These are phyloP conservation scores for Rhodotorula babjevae DNA, from an alignment of 768 basidiomycete species.

Conservation along the genomic window DNA sequence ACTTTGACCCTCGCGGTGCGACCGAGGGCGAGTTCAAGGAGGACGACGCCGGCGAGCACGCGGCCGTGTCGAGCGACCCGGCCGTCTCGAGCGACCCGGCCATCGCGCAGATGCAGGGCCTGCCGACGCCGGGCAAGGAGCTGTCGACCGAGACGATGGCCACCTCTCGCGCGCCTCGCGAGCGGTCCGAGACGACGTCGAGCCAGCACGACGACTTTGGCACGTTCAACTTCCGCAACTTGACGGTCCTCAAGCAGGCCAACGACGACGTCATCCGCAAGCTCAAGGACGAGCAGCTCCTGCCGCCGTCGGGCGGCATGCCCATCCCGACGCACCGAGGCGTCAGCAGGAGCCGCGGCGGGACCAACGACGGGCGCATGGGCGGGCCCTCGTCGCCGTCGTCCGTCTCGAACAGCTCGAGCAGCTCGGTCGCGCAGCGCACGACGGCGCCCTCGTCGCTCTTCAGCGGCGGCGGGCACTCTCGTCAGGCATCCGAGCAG, in stretches of 20 bases:
- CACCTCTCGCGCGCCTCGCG: constrained; percentile 45
- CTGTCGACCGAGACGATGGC: constrained; percentile 47
- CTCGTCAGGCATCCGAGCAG: constrained; percentile 18
- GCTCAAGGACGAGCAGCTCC: constrained; percentile 82
- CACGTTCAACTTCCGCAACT: constrained; percentile 95
- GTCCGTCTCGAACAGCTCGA: constrained; percentile 21
- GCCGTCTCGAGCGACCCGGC: constrained; percentile 48
- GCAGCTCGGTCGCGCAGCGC: constrained; percentile 9
- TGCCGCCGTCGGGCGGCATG: constrained; percentile 49
- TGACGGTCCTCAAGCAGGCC: constrained; percentile 90
- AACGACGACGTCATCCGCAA: constrained; percentile 98
- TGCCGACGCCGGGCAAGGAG: constrained; percentile 43
- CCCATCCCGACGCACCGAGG: constrained; percentile 13
- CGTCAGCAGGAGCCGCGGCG: constrained; percentile 14
- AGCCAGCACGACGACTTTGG: constrained; percentile 71
- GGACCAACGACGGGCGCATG: background rate
- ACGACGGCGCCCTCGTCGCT: constrained; percentile 61
- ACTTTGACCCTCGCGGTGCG: constrained; percentile 95
- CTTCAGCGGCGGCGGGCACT: constrained; percentile 19
- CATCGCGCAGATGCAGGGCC: constrained; percentile 38
- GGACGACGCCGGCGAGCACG: constrained; percentile 45
- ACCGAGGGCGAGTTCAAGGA: constrained; percentile 78
- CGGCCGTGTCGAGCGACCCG: constrained; percentile 1
- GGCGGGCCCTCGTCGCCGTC: constrained; percentile 23
- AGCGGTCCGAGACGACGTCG: constrained; percentile 22